phyloP scores from a whole-genome alignment of 441 rosid genomes.

The Brassica balearica region DNA sequence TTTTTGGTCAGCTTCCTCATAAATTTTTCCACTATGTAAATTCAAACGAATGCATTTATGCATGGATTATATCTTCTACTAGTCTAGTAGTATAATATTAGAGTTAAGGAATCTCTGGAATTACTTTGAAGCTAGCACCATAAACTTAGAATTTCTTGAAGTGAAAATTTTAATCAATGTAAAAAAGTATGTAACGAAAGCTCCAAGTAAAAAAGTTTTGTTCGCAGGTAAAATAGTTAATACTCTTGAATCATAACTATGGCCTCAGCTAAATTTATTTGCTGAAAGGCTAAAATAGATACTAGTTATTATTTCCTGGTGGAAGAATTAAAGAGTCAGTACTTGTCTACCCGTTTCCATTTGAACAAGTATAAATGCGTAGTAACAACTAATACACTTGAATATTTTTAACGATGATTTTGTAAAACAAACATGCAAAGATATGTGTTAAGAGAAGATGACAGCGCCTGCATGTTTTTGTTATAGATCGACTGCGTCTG shows the following conservation, averaged over 20 bases:
- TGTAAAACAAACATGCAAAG: background rate
- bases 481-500: background rate
- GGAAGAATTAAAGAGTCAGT: slow-evolving; percentile 40
- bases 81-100: too few relatives aligned
- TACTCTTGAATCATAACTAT: slow-evolving; percentile 24
- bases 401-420: background rate
- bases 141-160: background rate
- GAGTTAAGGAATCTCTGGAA: background rate
- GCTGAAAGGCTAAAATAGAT: slow-evolving; percentile 2
- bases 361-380: slow-evolving; percentile 67
- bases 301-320: slow-evolving; percentile 39
- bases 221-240: slow-evolving; percentile 1
- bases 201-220: background rate
- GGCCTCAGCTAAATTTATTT: slow-evolving; percentile 20
- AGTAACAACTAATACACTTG: background rate
- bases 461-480: too few relatives aligned
- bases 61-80: background rate
- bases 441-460: background rate
- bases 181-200: background rate
- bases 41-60: slow-evolving; percentile 29
- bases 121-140: slow-evolving; percentile 8
- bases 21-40: background rate
- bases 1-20: slow-evolving; percentile 32
- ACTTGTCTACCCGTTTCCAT: slow-evolving; percentile 67
- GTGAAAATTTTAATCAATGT: background rate